Evolutionary conservation across 129 eudicot genomes (phyloP).

Genomic region (Chrysanthemum makinoi): DNA sequence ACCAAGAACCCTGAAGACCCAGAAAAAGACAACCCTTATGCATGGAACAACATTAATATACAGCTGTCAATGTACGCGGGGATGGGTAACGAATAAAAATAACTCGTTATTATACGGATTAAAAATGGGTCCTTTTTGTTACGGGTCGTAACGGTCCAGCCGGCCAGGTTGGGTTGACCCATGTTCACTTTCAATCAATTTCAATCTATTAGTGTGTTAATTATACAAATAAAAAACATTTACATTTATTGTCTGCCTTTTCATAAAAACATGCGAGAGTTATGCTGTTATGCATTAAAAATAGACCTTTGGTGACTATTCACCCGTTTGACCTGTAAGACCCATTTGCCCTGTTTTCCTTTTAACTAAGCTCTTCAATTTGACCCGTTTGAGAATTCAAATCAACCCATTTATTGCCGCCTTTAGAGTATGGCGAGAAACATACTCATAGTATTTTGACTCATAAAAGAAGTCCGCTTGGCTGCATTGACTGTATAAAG

Average conservation of each 20-base stretch:
- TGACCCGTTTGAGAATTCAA: not conserved
- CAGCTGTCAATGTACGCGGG: too few relatives aligned
- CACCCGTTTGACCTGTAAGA: not conserved
- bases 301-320: not conserved
- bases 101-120: too few relatives aligned
- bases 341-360: not conserved
- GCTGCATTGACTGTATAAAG: constrained; percentile 37
- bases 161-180: not conserved
- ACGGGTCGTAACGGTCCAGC: not conserved
- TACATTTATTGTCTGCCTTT: not conserved
- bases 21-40: not conserved
- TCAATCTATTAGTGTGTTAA: too few relatives aligned
- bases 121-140: too few relatives aligned
- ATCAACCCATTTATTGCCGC: not conserved
- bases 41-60: not conserved
- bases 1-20: not conserved
- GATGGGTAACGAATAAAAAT: too few relatives aligned
- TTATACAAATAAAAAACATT: too few relatives aligned
- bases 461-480: constrained; percentile 34
- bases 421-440: constrained; percentile 2
- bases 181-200: not conserved
- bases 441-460: constrained; percentile 34
- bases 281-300: not conserved
- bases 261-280: not conserved
- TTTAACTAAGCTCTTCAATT: not conserved